These are phyloP conservation scores for Auriscalpium microsporum DNA, from an alignment of 768 basidiomycete species.

Conservation along the genomic window DNA sequence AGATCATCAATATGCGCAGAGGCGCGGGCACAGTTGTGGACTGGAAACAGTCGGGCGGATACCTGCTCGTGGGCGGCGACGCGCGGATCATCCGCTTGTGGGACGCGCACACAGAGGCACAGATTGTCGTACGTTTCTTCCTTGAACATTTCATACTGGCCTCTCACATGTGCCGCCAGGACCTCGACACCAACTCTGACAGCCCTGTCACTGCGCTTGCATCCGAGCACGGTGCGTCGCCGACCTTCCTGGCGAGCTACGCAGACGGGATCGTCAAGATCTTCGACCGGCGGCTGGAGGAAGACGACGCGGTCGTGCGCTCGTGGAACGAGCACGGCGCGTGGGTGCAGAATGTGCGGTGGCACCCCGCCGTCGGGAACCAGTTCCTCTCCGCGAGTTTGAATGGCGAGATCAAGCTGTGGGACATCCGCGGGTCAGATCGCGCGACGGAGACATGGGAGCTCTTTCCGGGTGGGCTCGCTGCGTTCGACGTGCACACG, in stretches of 20 bases:
- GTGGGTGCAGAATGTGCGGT: conserved; percentile 88
- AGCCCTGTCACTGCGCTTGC: conserved; percentile 82
- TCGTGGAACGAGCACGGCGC: conserved; percentile 67
- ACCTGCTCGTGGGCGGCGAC: conserved; percentile 86
- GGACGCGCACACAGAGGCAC: conserved; percentile 89
- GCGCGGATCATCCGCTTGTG: conserved; percentile 82
- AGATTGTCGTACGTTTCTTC: conserved; percentile 48
- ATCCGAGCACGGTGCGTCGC: conserved; percentile 67
- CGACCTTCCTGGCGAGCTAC: conserved; percentile 83
- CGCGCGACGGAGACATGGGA: conserved; percentile 54
- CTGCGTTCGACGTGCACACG: conserved; percentile 82
- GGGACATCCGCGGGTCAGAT: conserved; percentile 73
- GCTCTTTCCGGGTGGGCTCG: conserved; percentile 61
- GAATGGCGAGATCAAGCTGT: conserved; percentile 84
- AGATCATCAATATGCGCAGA: conserved; percentile 63
- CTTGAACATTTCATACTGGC: not conserved
- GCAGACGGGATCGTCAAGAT: conserved; percentile 86
- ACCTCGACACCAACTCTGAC: conserved; percentile 82
- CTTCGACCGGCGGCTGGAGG: conserved; percentile 84
- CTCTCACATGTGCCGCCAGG: conserved; percentile 36
- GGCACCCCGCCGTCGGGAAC: conserved; percentile 59
- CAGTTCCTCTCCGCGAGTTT: conserved; percentile 85
- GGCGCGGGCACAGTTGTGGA: conserved; percentile 82
- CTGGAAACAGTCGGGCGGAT: conserved; percentile 87
- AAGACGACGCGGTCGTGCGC: conserved; percentile 75